phyloP scores from a whole-genome alignment of 345 rosid genomes.

The Mangifera indica region DNA sequence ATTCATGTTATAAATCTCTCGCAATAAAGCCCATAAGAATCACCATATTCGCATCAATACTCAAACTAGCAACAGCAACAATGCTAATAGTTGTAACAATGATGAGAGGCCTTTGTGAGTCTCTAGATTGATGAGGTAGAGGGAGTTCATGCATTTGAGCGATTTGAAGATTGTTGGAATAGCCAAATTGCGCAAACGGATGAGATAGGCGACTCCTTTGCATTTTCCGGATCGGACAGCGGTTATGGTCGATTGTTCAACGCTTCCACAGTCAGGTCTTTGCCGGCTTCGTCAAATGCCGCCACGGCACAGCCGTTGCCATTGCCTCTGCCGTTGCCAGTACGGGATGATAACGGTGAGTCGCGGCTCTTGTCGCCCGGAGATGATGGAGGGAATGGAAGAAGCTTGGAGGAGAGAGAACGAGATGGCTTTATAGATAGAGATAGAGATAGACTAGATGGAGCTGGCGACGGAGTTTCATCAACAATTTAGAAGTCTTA shows the following conservation, averaged over 20 bases:
- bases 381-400: conserved; percentile 27
- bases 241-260: conserved; percentile 12
- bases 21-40: background rate
- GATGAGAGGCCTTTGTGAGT: conserved; percentile 11
- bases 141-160: conserved; percentile 56
- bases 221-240: conserved; percentile 34
- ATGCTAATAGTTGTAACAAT: background rate
- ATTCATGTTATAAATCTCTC: conserved; percentile 30
- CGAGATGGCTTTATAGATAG: conserved; percentile 29
- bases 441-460: conserved; percentile 37
- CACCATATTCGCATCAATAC: background rate
- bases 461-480: conserved; percentile 33
- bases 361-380: conserved; percentile 35
- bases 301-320: conserved; percentile 44
- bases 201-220: conserved; percentile 11
- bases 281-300: conserved; percentile 16
- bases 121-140: conserved; percentile 50
- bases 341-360: conserved; percentile 44
- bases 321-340: conserved; percentile 58
- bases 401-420: conserved; percentile 38
- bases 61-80: background rate
- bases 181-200: conserved; percentile 22
- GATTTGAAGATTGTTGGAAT: conserved; percentile 43
- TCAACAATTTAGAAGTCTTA: conserved; percentile 44
- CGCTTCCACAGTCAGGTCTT: conserved; percentile 12